Base-by-base conservation (phyloP, 371 early-diverging fungal genomes). In the Scutellospora calospora region DNA sequence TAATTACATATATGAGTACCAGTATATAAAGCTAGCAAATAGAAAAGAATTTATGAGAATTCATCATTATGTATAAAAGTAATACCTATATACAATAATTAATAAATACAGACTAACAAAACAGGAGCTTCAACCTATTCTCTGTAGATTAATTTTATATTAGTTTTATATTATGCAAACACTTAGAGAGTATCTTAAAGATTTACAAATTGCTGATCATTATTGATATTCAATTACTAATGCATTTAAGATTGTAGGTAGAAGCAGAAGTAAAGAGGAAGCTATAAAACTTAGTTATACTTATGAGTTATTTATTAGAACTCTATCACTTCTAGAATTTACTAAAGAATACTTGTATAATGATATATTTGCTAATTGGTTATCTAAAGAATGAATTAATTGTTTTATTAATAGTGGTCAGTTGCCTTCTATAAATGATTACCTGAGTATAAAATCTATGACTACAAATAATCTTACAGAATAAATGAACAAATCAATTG, bases 101-200 rank as follows among this genome's bases (percentile, higher is more conserved):
- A 12, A 69, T 12, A 69, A 69, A 27, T 18, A 71, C 3, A 25
- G 49, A 49, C 49, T 3, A 3, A 38, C 71, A 11, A 71, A 71
- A 49, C 22, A n/a, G 18, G 49, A 5, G 20, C 25, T 69, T n/a
- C 71, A 71, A 71, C 25, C 33, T 38, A 25, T 12, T 45, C 16
- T 25, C 1, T 22, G 22, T 71, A 27, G 20, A 27, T 9, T 8
- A 45, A 71, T 71, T 45, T 45, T 25, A 45, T 68, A 33, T 22
- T 69, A 14, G 12, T 69, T 69, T 69, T 27, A 69, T 45, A 69
- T 45, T 45, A 69, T 69, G 45, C 31, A 69, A 45, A 69, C 22
- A 16, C 25, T 49, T 20, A 20, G 49, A 6, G 14, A 69, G 25
- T 18, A 69, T 45, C 22, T 45, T 69, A 69, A 69, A 35, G 35